Conservation (phyloP, 2,329 filamentous ascomycete genomes). For the Coniella lustricola region DNA sequence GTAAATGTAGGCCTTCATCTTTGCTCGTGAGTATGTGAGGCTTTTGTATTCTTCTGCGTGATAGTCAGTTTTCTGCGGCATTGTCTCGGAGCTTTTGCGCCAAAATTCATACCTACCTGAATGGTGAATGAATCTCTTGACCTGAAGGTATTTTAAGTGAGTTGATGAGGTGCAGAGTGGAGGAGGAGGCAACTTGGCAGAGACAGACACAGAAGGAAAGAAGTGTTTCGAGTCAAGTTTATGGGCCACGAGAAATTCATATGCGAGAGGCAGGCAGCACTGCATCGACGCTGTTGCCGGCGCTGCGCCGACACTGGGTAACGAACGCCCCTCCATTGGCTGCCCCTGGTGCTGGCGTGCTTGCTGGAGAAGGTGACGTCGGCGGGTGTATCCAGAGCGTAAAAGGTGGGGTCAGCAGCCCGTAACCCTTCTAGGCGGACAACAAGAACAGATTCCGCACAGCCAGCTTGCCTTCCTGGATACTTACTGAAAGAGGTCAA, state of each 20-base stretch:
- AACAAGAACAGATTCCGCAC: too few relatives aligned
- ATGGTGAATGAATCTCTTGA: too few relatives aligned
- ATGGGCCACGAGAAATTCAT: neutral
- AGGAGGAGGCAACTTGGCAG: too few relatives aligned
- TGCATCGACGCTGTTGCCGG: constrained; percentile 5
- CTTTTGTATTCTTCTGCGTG: constrained; percentile 24
- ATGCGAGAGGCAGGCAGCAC: neutral
- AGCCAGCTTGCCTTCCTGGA: too few relatives aligned
- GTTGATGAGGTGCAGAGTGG: too few relatives aligned
- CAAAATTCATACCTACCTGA: too few relatives aligned
- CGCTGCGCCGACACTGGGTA: constrained; percentile 7
- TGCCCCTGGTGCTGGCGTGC: constrained; percentile 12
- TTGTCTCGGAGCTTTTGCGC: too few relatives aligned
- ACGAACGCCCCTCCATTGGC: constrained; percentile 11
- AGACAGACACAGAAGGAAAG: too few relatives aligned
- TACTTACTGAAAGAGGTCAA: too few relatives aligned
- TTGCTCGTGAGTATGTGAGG: constrained; percentile 15
- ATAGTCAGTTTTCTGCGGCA: neutral
- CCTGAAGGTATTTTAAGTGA: too few relatives aligned
- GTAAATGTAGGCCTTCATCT: constrained; percentile 53
- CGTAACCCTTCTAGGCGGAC: too few relatives aligned
- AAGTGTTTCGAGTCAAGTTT: too few relatives aligned
- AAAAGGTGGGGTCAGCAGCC: constrained; percentile 4
- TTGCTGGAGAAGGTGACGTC: constrained; percentile 14
- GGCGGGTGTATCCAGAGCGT: neutral